These are phyloP conservation scores for Populus trichocarpa DNA, from an alignment of 441 rosid species.

Conservation along the genomic window DNA sequence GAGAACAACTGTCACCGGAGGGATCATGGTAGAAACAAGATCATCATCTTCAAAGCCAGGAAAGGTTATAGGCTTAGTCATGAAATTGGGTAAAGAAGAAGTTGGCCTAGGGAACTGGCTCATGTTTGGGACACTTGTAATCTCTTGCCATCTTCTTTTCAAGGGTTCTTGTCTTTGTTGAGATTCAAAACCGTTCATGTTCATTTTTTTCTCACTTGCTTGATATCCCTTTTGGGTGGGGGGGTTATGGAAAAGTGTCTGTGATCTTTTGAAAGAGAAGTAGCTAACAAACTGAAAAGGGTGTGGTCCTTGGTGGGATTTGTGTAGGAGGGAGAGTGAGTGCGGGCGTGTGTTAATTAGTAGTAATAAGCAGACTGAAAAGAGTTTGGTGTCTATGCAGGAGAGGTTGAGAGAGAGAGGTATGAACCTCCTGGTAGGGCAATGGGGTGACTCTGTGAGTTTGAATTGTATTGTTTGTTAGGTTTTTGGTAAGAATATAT, in stretches of 20 bases:
- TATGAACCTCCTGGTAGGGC: not conserved
- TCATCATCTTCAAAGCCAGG: constrained; percentile 53
- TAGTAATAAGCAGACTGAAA: not conserved
- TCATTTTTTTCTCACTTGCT: not conserved
- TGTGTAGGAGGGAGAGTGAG: not conserved
- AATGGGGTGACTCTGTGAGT: not conserved
- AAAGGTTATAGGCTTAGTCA: constrained; percentile 32
- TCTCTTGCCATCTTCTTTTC: constrained; percentile 52
- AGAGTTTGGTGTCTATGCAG: not conserved
- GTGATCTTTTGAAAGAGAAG: not conserved
- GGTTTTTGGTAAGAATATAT: constrained; percentile 7
- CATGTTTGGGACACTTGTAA: constrained; percentile 14
- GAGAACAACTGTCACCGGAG: constrained; percentile 77
- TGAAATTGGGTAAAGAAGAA: constrained; percentile 22
- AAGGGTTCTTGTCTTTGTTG: constrained; percentile 44
- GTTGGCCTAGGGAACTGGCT: constrained; percentile 17
- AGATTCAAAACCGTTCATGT: constrained; percentile 42
- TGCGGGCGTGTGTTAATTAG: not conserved
- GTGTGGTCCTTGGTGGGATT: constrained; percentile 19
- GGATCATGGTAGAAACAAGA: constrained; percentile 62
- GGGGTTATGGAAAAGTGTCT: not conserved
- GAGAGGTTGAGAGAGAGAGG: constrained; percentile 7
- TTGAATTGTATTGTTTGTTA: constrained; percentile 4
- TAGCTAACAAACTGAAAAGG: constrained; percentile 20
- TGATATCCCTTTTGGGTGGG: not conserved